Conservation (phyloP, 73 alveolate species). For the Paramecium bursaria region DNA sequence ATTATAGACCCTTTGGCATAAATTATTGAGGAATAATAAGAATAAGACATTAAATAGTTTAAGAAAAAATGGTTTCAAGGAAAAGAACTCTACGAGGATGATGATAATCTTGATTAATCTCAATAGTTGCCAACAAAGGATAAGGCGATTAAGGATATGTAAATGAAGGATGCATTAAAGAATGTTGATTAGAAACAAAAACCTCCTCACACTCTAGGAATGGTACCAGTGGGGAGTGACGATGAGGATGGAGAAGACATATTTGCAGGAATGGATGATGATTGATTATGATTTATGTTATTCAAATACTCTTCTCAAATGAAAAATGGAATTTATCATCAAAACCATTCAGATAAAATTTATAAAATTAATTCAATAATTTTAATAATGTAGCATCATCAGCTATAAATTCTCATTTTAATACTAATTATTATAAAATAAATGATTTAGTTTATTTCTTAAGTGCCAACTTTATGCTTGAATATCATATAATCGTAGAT, state of each 20-base stretch:
- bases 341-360: too few relatives aligned
- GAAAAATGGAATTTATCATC: too few relatives aligned
- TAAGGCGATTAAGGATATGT: constrained; percentile 63
- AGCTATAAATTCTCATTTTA: too few relatives aligned
- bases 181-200: constrained; percentile 36
- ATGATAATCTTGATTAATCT: background rate
- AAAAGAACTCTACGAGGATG: constrained; percentile 34
- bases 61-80: constrained; percentile 63
- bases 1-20: constrained; percentile 43
- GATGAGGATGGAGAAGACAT: constrained; percentile 50
- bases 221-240: constrained; percentile 46
- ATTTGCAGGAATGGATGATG: constrained; percentile 46
- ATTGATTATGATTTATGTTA: background rate
- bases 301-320: too few relatives aligned
- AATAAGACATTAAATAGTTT: constrained; percentile 49
- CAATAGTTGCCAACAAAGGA: constrained; percentile 14
- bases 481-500: too few relatives aligned
- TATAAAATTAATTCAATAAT: too few relatives aligned
- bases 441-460: too few relatives aligned
- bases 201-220: constrained; percentile 59
- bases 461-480: too few relatives aligned
- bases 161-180: constrained; percentile 53
- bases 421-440: too few relatives aligned
- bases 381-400: too few relatives aligned
- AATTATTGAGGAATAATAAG: constrained; percentile 58